Conservation (phyloP, 768 basidiomycete genomes). For the Nevesoporus exiguus region DNA sequence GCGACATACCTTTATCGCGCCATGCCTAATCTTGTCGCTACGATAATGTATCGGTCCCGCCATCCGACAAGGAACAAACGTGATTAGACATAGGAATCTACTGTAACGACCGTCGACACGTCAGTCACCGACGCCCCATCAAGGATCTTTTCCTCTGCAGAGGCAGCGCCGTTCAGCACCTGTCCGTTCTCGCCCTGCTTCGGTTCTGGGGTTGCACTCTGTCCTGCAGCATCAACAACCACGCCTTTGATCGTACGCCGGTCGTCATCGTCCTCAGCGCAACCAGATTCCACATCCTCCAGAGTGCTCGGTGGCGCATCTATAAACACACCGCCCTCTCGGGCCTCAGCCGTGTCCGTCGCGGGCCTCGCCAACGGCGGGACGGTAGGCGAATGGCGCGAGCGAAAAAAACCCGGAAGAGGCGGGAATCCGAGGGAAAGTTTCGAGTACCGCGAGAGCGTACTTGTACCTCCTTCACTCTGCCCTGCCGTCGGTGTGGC, state of each 20-base stretch:
- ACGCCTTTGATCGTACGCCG: slow-evolving; percentile 37
- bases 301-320: slow-evolving; percentile 6
- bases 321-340: slow-evolving; percentile 17
- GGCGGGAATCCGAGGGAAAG: slow-evolving; percentile 54
- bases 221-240: slow-evolving; percentile 19
- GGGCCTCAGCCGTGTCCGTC: slow-evolving; percentile 19
- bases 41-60: neutral
- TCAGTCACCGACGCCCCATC: slow-evolving; percentile 11
- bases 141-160: slow-evolving; percentile 24
- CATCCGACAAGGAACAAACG: neutral
- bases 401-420: slow-evolving; percentile 60
- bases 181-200: slow-evolving; percentile 14
- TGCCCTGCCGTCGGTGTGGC: slow-evolving; percentile 50
- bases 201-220: slow-evolving; percentile 5
- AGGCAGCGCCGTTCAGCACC: neutral
- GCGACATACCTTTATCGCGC: slow-evolving; percentile 9
- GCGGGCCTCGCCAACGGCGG: slow-evolving; percentile 21
- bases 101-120: slow-evolving; percentile 18
- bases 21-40: slow-evolving; percentile 6
- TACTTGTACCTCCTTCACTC: slow-evolving; percentile 30
- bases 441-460: slow-evolving; percentile 39
- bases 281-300: slow-evolving; percentile 6
- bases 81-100: slow-evolving; percentile 22
- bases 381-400: slow-evolving; percentile 52
- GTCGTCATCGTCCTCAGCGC: slow-evolving; percentile 40